Evolutionary conservation across 2,329 filamentous ascomycete species (phyloP).

Genomic region (Colletotrichum sp.): DNA sequence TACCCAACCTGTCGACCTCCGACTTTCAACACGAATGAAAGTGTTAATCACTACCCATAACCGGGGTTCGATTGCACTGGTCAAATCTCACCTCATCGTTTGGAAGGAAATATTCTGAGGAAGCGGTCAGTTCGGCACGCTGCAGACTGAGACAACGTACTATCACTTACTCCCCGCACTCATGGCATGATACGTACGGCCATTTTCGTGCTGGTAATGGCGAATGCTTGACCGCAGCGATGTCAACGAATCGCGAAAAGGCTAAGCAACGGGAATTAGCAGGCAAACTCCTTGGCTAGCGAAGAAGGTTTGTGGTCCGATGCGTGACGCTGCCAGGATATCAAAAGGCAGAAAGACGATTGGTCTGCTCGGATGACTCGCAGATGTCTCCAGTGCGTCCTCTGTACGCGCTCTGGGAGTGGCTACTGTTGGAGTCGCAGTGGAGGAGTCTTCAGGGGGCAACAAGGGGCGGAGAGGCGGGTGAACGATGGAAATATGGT

Average conservation of each 20-base stretch:
- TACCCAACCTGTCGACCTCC: conserved; percentile 33
- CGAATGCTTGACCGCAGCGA: conserved; percentile 35
- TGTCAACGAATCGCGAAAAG: neutral
- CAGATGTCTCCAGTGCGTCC: neutral
- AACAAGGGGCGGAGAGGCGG: neutral
- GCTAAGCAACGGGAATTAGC: neutral
- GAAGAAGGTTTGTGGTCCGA: neutral
- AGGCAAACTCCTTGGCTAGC: neutral
- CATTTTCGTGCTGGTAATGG: conserved; percentile 41
- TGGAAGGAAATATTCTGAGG: conserved; percentile 28
- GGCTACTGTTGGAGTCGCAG: neutral
- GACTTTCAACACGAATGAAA: conserved; percentile 10
- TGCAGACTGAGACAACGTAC: neutral
- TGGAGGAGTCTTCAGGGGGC: neutral
- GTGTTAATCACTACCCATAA: no score
- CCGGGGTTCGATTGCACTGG: no score
- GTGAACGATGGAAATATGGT: neutral
- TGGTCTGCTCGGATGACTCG: neutral
- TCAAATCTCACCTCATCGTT: conserved; percentile 29
- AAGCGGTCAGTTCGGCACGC: neutral
- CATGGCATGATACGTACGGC: conserved; percentile 40
- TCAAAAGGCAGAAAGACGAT: neutral
- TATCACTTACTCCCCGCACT: neutral
- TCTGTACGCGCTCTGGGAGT: neutral
- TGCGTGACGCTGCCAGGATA: neutral